phyloP scores from a whole-genome alignment of 331 rosid species.

The Dryas integrifolia region DNA sequence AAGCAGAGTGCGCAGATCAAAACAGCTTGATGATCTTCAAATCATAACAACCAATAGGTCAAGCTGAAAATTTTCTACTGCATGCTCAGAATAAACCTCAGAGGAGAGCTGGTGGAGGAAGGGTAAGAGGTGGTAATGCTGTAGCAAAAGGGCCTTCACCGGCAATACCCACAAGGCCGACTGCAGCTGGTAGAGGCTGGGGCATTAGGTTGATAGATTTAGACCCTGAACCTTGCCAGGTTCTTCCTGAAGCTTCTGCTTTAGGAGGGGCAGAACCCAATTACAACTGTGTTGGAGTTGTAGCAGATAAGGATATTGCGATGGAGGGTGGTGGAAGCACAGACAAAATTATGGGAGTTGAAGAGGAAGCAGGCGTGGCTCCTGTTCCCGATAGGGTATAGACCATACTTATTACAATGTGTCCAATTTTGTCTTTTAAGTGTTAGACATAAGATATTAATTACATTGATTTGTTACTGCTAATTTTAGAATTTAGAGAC shows the following conservation, averaged over 20 bases:
- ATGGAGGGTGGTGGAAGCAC: constrained; percentile 94
- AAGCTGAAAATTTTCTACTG: constrained; percentile 64
- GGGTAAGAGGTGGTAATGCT: constrained; percentile 89
- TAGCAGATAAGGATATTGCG: constrained; percentile 62
- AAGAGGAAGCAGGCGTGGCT: constrained; percentile 73
- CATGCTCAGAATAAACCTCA: constrained; percentile 69
- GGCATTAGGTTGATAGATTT: constrained; percentile 77
- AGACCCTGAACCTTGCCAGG: constrained; percentile 77
- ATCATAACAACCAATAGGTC: constrained; percentile 62
- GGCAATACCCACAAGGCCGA: constrained; percentile 76
- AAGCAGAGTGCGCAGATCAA: constrained; percentile 96
- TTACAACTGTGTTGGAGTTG: constrained; percentile 54
- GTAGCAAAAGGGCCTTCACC: constrained; percentile 80
- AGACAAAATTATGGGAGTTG: constrained; percentile 67
- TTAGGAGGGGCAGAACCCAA: constrained; percentile 59
- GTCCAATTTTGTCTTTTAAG: constrained; percentile 23
- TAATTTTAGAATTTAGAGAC: not conserved
- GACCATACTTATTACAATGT: constrained; percentile 14
- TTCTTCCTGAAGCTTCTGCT: constrained; percentile 60
- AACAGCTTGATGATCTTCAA: constrained; percentile 91
- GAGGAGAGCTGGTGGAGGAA: constrained; percentile 82
- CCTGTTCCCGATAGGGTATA: constrained; percentile 92
- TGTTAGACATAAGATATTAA: not conserved
- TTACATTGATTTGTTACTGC: constrained; percentile 19
- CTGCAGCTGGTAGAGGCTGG: constrained; percentile 90